Evolutionary conservation across 1,284 basidiomycete genomes (phyloP).

Genomic region (Calocybe gambosa): DNA sequence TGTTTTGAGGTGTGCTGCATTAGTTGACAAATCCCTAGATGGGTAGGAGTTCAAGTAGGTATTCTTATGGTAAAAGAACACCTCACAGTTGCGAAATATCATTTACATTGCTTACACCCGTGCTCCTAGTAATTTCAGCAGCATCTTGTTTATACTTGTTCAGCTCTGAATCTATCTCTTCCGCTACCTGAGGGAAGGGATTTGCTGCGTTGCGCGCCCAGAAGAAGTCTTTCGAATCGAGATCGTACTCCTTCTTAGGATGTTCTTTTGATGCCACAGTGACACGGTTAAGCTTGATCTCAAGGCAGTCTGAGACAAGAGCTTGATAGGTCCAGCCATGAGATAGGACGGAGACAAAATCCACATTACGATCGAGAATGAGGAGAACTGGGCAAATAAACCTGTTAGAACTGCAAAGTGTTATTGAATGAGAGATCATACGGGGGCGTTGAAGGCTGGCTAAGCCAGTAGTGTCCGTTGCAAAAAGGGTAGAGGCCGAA

Average conservation of each 20-base stretch:
- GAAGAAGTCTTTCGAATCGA: constrained; percentile 98
- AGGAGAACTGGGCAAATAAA: constrained; percentile 63
- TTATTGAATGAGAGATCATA: constrained; percentile 34
- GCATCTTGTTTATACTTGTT: constrained; percentile 96
- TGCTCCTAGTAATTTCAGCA: constrained; percentile 93
- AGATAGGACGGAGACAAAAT: constrained; percentile 90
- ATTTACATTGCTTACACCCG: constrained; percentile 93
- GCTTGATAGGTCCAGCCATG: constrained; percentile 99
- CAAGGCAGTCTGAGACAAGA: constrained; percentile 94
- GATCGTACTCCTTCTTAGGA: constrained; percentile 86
- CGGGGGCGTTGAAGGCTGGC: constrained; percentile 80
- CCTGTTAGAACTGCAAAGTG: constrained; percentile 9
- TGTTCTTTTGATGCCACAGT: constrained; percentile 50
- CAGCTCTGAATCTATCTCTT: constrained; percentile 93
- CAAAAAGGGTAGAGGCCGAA: constrained; percentile 54
- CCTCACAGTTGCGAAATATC: constrained; percentile 90
- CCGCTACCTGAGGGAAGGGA: constrained; percentile 98
- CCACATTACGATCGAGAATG: constrained; percentile 92
- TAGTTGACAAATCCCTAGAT: constrained; percentile 83
- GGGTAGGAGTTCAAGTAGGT: constrained; percentile 1
- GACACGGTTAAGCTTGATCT: constrained; percentile 96
- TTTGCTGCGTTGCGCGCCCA: constrained; percentile 96
- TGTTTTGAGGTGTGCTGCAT: constrained; percentile 93
- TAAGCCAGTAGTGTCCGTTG: constrained; percentile 64
- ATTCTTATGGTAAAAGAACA: constrained; percentile 8